Conservation (phyloP, 306 rosid genomes). For the Prunus kanzakura region DNA sequence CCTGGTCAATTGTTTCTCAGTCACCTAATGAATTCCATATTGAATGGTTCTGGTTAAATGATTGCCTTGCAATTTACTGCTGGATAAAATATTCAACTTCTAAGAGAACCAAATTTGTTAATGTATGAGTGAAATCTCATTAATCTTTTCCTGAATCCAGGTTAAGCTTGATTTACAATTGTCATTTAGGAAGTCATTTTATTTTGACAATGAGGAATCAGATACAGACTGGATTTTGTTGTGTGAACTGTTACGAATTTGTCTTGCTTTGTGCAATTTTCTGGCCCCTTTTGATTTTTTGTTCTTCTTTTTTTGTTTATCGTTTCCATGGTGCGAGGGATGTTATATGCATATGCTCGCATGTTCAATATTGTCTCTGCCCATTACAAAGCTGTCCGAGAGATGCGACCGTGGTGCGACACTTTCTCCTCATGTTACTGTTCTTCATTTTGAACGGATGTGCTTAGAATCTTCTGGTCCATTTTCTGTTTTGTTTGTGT, state of each 20-base stretch:
- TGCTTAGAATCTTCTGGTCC: conserved; percentile 3
- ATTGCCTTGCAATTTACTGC: background rate
- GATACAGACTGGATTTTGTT: background rate
- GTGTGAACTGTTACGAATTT: conserved; percentile 19
- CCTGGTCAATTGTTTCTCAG: background rate
- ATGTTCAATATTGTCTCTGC: conserved; percentile 34
- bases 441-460: conserved; percentile 17
- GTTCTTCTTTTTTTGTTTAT: conserved; percentile 29
- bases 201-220: background rate
- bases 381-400: conserved; percentile 25
- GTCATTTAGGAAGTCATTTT: background rate
- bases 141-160: background rate
- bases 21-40: background rate
- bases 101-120: background rate
- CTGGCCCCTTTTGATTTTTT: conserved; percentile 35
- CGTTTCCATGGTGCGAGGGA: conserved; percentile 39
- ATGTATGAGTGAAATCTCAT: background rate
- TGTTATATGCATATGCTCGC: conserved; percentile 43
- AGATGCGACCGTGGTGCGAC: conserved; percentile 30
- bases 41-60: background rate
- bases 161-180: background rate
- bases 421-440: conserved; percentile 26
- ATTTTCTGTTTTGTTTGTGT: conserved; percentile 1
- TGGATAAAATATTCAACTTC: background rate
- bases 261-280: conserved; percentile 19